Evolutionary conservation across 495 filamentous ascomycete species (phyloP).

Genomic region (Podospora bellae-mahoneyi): DNA sequence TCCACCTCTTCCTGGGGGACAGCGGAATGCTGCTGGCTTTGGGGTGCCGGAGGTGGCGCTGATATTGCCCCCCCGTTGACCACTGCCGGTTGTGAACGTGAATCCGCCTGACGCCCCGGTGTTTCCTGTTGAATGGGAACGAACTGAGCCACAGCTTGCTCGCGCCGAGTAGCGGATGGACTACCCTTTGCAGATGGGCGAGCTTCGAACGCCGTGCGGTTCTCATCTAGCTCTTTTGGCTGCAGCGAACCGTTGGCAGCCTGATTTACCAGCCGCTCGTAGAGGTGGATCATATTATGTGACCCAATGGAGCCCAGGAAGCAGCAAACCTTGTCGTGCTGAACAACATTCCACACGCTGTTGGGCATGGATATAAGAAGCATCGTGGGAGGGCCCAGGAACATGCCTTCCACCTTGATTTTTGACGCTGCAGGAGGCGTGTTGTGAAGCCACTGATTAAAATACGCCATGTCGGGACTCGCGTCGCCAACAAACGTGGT

Average conservation of each 20-base stretch:
- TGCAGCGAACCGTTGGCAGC: slow-evolving; percentile 34
- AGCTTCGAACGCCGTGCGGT: slow-evolving; percentile 47
- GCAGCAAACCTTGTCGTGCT: slow-evolving; percentile 56
- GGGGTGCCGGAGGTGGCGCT: not conserved
- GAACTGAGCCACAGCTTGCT: slow-evolving; percentile 17
- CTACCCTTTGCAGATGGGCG: slow-evolving; percentile 27
- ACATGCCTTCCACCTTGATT: slow-evolving; percentile 57
- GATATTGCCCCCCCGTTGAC: not conserved
- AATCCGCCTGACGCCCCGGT: slow-evolving; percentile 23
- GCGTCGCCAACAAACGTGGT: slow-evolving; percentile 56
- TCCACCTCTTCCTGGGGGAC: slow-evolving; percentile 49
- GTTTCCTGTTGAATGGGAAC: slow-evolving; percentile 34
- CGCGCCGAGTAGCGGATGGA: slow-evolving; percentile 25
- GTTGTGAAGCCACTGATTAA: slow-evolving; percentile 55
- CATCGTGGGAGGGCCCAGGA: slow-evolving; percentile 55
- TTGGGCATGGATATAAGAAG: slow-evolving; percentile 56
- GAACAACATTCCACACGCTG: slow-evolving; percentile 53
- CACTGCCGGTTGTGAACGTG: slow-evolving; percentile 7
- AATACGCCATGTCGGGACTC: slow-evolving; percentile 55
- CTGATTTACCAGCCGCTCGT: slow-evolving; percentile 49
- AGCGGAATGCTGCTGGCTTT: slow-evolving; percentile 11
- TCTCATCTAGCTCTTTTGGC: slow-evolving; percentile 49
- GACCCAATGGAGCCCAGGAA: slow-evolving; percentile 55
- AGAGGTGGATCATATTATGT: slow-evolving; percentile 56
- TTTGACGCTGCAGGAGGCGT: slow-evolving; percentile 47